phyloP scores from a whole-genome alignment of 1,284 basidiomycete species.

The Cystobasidiaceae sp. region DNA sequence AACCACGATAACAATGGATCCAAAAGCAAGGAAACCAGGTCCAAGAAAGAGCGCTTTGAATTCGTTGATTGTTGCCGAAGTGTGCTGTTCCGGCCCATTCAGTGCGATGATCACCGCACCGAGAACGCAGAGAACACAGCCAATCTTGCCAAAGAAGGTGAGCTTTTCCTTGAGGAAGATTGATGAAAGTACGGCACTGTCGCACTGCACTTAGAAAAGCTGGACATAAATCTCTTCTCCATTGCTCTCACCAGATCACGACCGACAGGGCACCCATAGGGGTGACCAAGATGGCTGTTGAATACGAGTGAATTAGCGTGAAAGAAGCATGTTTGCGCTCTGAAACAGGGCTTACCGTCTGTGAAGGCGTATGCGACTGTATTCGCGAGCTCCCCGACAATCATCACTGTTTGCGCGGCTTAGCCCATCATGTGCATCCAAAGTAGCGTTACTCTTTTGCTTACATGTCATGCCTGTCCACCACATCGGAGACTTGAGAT shows the following conservation, averaged over 20 bases:
- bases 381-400: constrained; percentile 62
- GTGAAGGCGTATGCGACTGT: constrained; percentile 79
- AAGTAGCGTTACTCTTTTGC: background rate
- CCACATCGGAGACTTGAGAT: constrained; percentile 76
- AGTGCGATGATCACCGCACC: constrained; percentile 77
- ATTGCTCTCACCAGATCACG: constrained; percentile 62
- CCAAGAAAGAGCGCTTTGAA: constrained; percentile 81
- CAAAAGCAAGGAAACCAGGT: constrained; percentile 79
- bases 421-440: background rate
- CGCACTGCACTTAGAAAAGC: too few species aligned
- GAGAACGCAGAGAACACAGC: constrained; percentile 78
- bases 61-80: constrained; percentile 68
- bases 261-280: constrained; percentile 94
- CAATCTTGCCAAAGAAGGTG: constrained; percentile 71
- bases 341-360: too few species aligned
- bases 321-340: constrained; percentile 50
- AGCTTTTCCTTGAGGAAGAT: constrained; percentile 89
- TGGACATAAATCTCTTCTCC: background rate
- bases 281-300: constrained; percentile 55
- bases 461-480: constrained; percentile 62
- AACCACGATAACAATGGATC: constrained; percentile 57
- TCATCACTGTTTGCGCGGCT: constrained; percentile 42
- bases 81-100: constrained; percentile 73
- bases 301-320: constrained; percentile 31
- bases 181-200: constrained; percentile 74